Evolutionary conservation across 2,329 filamentous ascomycete genomes (phyloP), one percentile per base, ranked within the genome.

Genomic region (Alternaria conjuncta): DNA sequence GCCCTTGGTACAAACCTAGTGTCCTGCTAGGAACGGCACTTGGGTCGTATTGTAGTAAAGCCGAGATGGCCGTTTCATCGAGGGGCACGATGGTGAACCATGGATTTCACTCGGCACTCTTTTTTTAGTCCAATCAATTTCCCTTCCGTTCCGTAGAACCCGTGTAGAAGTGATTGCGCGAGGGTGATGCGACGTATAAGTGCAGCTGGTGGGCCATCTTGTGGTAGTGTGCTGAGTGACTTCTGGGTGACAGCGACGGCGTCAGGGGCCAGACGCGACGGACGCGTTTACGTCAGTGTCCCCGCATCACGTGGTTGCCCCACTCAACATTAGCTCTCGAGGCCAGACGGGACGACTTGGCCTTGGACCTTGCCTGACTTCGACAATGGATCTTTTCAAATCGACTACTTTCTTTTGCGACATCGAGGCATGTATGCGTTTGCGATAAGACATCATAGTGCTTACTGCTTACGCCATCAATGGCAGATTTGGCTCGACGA

Each of bases 21-120:
- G 36, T 49, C 6, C 55, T 49, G 49, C 60, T 57, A 62, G 49
- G 49, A 10, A 25, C 43, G 36, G 60, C 54, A 36, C 47, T 47
- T 53, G 32, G 49, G 47, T 57, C 20, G 20, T 30, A 30, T 41
- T 53, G 32, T 41, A 57, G 32, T 25, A 45, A 18, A 46, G 60
- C 60, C 60, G 55, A 61, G 55, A 20, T 58, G 49, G 25, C 43
- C 55, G 30, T 54, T 49, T 58, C 55, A 28, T 41, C 36, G 49
- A 36, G 32, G 46, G 54, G 54, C 26, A 47, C 54, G 41, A 46
- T 50, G 54, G 54, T 56, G 54, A 47, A 56, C 54, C 54, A 18
- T 11, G 5, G 32, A 32, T 6, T n/a, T 20, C 15, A 41, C 56
- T 53, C 43, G 25, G 55, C 46, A 23, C 25, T 6, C 15, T 28